phyloP scores from a whole-genome alignment of 805 yeast species.

The Nakazawaea molendinolei region DNA sequence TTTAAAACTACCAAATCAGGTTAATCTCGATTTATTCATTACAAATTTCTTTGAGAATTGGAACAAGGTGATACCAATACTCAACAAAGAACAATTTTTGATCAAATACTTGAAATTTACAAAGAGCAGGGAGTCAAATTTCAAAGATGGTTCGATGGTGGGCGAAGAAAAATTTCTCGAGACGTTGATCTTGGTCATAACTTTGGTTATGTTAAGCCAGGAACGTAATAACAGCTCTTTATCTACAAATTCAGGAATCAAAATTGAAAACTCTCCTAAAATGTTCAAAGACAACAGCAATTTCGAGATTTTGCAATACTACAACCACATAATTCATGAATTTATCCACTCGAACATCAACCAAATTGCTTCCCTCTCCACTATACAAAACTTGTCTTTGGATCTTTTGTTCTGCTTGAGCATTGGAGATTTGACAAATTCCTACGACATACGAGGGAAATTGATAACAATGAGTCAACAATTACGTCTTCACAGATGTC shows the following conservation, averaged over 20 bases:
- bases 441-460: constrained; percentile 71
- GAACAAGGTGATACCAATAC: constrained; percentile 63
- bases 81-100: constrained; percentile 66
- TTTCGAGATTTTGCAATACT: constrained; percentile 37
- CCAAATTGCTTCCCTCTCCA: constrained; percentile 54
- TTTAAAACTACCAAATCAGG: constrained; percentile 41
- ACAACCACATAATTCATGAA: constrained; percentile 55
- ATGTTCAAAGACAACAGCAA: constrained; percentile 15
- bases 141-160: constrained; percentile 32
- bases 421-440: constrained; percentile 64
- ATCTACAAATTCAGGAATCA: not conserved
- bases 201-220: constrained; percentile 41
- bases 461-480: constrained; percentile 82
- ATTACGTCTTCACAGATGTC: constrained; percentile 77
- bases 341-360: constrained; percentile 57
- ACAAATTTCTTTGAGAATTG: constrained; percentile 70
- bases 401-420: constrained; percentile 67
- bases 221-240: constrained; percentile 20
- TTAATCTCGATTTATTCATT: constrained; percentile 61
- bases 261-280: constrained; percentile 12
- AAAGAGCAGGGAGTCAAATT: constrained; percentile 36
- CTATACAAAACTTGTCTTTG: constrained; percentile 62
- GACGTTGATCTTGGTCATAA: constrained; percentile 38
- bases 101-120: constrained; percentile 45
- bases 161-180: constrained; percentile 54